Conservation (phyloP, 1,284 basidiomycete genomes). For the Bjerkandera adusta region DNA sequence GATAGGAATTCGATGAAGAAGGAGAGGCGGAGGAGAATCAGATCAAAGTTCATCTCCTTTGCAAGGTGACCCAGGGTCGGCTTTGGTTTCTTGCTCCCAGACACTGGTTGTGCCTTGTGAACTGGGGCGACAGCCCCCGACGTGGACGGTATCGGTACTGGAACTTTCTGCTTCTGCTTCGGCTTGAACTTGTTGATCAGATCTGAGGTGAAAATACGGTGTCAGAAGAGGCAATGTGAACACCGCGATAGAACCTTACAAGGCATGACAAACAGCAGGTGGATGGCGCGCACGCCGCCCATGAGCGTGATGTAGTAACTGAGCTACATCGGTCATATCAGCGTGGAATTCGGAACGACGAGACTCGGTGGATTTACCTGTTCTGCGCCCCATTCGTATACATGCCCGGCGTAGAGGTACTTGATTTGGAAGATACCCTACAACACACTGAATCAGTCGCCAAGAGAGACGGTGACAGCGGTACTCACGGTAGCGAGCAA, state of each 20-base stretch:
- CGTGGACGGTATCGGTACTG: constrained; percentile 1
- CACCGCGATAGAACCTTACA: constrained; percentile 34
- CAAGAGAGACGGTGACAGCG: too few species aligned
- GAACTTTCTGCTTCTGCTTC: constrained; percentile 24
- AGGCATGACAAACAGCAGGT: constrained; percentile 57
- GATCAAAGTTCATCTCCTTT: constrained; percentile 69
- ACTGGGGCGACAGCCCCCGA: constrained; percentile 1
- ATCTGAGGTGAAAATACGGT: constrained; percentile 32
- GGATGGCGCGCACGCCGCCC: constrained; percentile 46
- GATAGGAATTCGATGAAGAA: constrained; percentile 66
- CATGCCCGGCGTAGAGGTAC: constrained; percentile 55
- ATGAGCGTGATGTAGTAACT: constrained; percentile 64
- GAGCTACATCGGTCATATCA: constrained; percentile 33
- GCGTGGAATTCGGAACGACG: not conserved
- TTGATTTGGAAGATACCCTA: constrained; percentile 61
- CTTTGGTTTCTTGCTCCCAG: constrained; percentile 31
- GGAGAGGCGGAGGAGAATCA: constrained; percentile 56
- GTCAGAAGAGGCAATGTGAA: constrained; percentile 13
- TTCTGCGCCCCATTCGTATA: constrained; percentile 57
- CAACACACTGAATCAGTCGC: not conserved
- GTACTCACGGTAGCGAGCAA: not conserved
- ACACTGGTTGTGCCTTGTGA: not conserved
- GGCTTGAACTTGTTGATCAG: constrained; percentile 48
- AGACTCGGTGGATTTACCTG: constrained; percentile 33
- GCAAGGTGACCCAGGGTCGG: constrained; percentile 49